phyloP scores from a whole-genome alignment of 2,329 filamentous ascomycete species.

The Nigrospora osmanthi region DNA sequence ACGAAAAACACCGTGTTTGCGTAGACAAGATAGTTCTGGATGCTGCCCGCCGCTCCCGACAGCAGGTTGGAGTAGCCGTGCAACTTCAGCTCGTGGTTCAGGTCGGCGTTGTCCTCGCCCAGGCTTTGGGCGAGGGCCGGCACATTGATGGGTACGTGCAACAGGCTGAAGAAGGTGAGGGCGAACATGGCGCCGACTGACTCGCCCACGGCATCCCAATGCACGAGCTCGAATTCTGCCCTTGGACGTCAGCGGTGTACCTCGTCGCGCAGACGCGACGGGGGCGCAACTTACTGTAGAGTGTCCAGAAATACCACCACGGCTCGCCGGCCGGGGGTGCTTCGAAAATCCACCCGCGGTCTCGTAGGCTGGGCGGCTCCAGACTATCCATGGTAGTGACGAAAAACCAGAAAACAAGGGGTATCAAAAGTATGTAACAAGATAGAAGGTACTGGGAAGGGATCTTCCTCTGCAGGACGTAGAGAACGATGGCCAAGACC shows the following conservation, averaged over 20 bases:
- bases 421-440: constrained; percentile 74
- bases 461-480: constrained; percentile 67
- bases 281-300: constrained; percentile 64
- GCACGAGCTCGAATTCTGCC: constrained; percentile 69
- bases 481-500: constrained; percentile 64
- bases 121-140: constrained; percentile 85
- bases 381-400: constrained; percentile 63
- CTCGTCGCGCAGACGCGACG: not conserved
- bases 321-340: constrained; percentile 77
- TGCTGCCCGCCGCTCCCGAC: constrained; percentile 80
- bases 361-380: constrained; percentile 58
- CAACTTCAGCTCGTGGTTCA: constrained; percentile 85
- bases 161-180: constrained; percentile 91
- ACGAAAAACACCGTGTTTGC: constrained; percentile 98
- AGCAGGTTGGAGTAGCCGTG: constrained; percentile 91
- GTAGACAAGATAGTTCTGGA: constrained; percentile 95
- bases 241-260: constrained; percentile 11
- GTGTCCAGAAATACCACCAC: constrained; percentile 96
- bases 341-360: constrained; percentile 84
- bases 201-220: constrained; percentile 76
- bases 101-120: constrained; percentile 84
- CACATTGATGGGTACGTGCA: constrained; percentile 97
- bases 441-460: constrained; percentile 82
- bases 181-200: constrained; percentile 93
- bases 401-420: constrained; percentile 69